phyloP scores from a whole-genome alignment of 2,329 filamentous ascomycete species.

The Colletotrichum sp. region DNA sequence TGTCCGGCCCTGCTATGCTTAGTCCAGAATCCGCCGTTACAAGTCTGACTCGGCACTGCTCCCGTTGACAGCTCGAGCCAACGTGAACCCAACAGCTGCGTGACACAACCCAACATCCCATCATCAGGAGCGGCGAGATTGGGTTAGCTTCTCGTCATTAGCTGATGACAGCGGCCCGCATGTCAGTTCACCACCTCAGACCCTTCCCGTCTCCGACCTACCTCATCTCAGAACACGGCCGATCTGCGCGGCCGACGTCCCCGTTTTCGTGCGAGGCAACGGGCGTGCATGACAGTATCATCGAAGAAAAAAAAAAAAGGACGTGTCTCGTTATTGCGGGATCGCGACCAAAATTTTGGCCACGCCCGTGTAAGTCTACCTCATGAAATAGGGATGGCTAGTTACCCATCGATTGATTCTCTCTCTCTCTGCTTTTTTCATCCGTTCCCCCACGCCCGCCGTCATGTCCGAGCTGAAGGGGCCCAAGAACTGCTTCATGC shows the following conservation, averaged over 20 bases:
- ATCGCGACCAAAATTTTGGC: neutral
- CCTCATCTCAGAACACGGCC: neutral
- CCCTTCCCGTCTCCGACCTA: neutral
- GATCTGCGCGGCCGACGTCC: neutral
- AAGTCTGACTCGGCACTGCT: neutral
- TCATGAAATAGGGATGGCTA: neutral
- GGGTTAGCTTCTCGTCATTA: neutral
- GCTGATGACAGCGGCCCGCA: constrained; percentile 5
- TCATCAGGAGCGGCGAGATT: neutral
- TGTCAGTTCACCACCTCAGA: neutral
- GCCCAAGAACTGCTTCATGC: constrained; percentile 15
- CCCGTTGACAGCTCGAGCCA: neutral
- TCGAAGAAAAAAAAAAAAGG: neutral
- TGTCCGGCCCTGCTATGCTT: neutral
- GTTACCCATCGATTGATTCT: neutral
- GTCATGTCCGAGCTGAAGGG: constrained; percentile 13
- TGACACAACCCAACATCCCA: neutral
- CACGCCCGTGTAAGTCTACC: neutral
- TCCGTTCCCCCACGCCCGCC: constrained; percentile 9
- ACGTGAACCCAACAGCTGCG: neutral
- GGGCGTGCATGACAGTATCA: neutral
- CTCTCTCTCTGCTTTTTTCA: neutral
- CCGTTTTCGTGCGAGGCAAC: neutral
- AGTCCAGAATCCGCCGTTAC: neutral
- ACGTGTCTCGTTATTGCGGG: neutral